Evolutionary conservation across 2,329 filamentous ascomycete genomes (phyloP).

Genomic region (Stachybotrys chartarum): DNA sequence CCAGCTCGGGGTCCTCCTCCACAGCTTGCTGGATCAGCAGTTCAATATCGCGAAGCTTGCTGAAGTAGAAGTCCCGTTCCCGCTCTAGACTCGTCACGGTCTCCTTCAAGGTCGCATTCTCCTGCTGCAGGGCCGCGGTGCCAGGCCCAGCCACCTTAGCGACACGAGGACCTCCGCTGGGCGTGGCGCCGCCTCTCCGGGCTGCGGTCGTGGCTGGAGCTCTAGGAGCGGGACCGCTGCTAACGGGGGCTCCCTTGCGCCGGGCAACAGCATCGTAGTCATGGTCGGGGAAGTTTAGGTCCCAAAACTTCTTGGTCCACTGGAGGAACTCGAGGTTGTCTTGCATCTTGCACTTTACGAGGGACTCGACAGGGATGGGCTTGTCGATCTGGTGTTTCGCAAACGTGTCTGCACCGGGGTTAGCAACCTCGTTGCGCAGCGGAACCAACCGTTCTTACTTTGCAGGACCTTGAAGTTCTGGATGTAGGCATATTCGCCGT

Average conservation of each 20-base stretch:
- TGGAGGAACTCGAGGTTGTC: constrained; percentile 99
- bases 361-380: constrained; percentile 76
- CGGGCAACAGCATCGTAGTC: constrained; percentile 89
- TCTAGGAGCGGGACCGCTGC: constrained; percentile 42
- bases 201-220: constrained; percentile 42
- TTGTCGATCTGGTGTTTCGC: constrained; percentile 82
- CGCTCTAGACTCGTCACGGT: constrained; percentile 91
- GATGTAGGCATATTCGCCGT: constrained; percentile 92
- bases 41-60: constrained; percentile 96
- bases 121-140: constrained; percentile 68
- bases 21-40: constrained; percentile 87
- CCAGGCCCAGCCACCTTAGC: constrained; percentile 47
- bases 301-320: constrained; percentile 96
- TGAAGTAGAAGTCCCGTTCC: constrained; percentile 98
- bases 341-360: constrained; percentile 99
- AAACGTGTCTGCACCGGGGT: constrained; percentile 59
- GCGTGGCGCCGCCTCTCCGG: constrained; percentile 53
- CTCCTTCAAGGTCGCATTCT: constrained; percentile 87
- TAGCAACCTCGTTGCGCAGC: constrained; percentile 3
- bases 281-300: constrained; percentile 93
- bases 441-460: constrained; percentile 50
- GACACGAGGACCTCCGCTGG: constrained; percentile 46
- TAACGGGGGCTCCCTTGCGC: constrained; percentile 68
- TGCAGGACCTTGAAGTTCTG: constrained; percentile 98
- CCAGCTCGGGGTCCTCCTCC: constrained; percentile 85